These are phyloP conservation scores for Chaetomium cochliodes DNA, from an alignment of 495 filamentous ascomycete genomes.

Conservation along the genomic window DNA sequence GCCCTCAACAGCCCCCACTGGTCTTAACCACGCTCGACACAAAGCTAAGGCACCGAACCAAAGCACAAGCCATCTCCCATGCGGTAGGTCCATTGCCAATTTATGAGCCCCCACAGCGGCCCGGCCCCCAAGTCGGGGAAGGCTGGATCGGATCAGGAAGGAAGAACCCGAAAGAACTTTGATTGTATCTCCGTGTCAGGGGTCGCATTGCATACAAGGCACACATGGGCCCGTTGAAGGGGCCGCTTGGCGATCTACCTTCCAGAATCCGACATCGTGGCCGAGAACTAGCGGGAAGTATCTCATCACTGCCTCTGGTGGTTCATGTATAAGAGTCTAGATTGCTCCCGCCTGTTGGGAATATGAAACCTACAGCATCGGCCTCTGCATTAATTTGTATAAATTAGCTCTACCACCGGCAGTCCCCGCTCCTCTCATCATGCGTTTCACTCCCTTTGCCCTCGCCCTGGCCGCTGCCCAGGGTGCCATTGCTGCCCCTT, in stretches of 20 bases:
- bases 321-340: background rate
- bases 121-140: background rate
- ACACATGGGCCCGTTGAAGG: background rate
- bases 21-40: background rate
- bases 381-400: slow-evolving; percentile 1
- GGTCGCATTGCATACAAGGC: slow-evolving; percentile 17
- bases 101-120: slow-evolving; percentile 6
- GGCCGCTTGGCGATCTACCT: slow-evolving; percentile 14
- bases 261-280: slow-evolving; percentile 19
- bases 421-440: slow-evolving; percentile 19
- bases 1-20: background rate
- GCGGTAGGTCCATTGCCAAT: background rate
- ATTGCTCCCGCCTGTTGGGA: background rate
- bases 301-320: background rate
- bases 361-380: background rate
- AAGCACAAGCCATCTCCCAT: background rate
- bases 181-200: background rate
- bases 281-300: background rate
- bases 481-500: slow-evolving; percentile 33
- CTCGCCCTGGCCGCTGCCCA: slow-evolving; percentile 35
- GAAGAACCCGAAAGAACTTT: slow-evolving; percentile 22
- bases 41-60: background rate
- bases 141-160: slow-evolving; percentile 30
- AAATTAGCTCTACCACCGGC: background rate
- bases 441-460: slow-evolving; percentile 41